Evolutionary conservation across 495 filamentous ascomycete species (phyloP).

Genomic region (Xylaria intraflava): DNA sequence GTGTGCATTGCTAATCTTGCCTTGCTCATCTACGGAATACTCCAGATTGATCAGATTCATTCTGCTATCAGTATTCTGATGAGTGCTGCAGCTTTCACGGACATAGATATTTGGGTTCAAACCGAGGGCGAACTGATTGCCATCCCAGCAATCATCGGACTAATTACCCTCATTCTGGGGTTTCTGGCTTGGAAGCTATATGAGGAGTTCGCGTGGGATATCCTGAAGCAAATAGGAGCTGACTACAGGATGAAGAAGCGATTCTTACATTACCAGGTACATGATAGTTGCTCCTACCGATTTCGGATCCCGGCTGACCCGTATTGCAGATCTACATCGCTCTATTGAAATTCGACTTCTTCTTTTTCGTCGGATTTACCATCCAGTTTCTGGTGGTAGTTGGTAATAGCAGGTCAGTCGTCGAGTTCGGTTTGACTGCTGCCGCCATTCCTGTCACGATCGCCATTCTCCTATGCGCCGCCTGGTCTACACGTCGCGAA

Average conservation of each 20-base stretch:
- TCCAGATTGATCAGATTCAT: slow-evolving; percentile 83
- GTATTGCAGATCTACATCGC: slow-evolving; percentile 85
- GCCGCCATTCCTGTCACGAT: slow-evolving; percentile 89
- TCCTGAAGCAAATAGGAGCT: slow-evolving; percentile 97
- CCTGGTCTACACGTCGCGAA: slow-evolving; percentile 77
- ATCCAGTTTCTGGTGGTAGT: slow-evolving; percentile 96
- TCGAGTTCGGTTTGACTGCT: slow-evolving; percentile 80
- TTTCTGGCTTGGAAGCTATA: slow-evolving; percentile 90
- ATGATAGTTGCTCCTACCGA: slow-evolving; percentile 12
- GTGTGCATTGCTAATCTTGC: slow-evolving; percentile 87
- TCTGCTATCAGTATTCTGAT: slow-evolving; percentile 55
- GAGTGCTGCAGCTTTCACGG: slow-evolving; percentile 17
- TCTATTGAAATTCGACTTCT: slow-evolving; percentile 97
- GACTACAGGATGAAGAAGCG: slow-evolving; percentile 95
- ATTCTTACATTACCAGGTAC: slow-evolving; percentile 92
- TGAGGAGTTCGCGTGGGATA: slow-evolving; percentile 98
- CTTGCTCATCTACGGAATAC: slow-evolving; percentile 82
- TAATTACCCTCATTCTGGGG: slow-evolving; percentile 64
- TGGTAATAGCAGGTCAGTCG: slow-evolving; percentile 49
- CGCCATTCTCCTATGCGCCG: slow-evolving; percentile 73
- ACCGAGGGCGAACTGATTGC: slow-evolving; percentile 74
- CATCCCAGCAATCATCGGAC: slow-evolving; percentile 73
- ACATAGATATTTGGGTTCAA: slow-evolving; percentile 54
- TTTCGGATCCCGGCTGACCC: slow-evolving; percentile 24
- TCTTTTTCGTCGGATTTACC: slow-evolving; percentile 98